Conservation (phyloP, 345 rosid genomes). For the Sonneratia alba region DNA sequence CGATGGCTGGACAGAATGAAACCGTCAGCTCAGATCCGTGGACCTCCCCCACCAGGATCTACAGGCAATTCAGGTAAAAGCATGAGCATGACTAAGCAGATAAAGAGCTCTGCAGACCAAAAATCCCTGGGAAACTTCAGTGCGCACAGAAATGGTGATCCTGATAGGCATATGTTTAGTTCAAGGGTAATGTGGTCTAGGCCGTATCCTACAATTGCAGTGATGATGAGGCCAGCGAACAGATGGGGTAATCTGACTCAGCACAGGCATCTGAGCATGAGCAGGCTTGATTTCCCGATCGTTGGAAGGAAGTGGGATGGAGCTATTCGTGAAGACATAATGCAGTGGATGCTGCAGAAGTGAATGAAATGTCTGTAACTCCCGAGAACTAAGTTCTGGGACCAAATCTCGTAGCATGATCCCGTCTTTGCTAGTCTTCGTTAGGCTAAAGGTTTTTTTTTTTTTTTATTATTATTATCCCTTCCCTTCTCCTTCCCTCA, state of each 20-base stretch:
- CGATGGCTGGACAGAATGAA: conserved; percentile 77
- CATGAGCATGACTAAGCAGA: conserved; percentile 33
- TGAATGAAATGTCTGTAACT: neutral
- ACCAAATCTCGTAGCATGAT: neutral
- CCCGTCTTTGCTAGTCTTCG: neutral
- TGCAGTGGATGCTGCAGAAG: conserved; percentile 49
- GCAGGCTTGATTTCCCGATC: conserved; percentile 17
- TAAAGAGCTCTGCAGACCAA: conserved; percentile 21
- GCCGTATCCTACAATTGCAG: conserved; percentile 47
- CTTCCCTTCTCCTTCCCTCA: no score
- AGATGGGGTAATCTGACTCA: conserved; percentile 44
- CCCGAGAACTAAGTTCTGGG: neutral
- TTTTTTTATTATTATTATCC: no score
- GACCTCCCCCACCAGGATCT: conserved; percentile 17
- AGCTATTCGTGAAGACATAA: conserved; percentile 58
- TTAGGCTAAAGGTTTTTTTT: neutral
- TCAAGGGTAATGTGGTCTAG: conserved; percentile 36
- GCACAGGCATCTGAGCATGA: conserved; percentile 37
- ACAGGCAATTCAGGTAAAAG: conserved; percentile 18
- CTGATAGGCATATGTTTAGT: conserved; percentile 44
- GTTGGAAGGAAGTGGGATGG: conserved; percentile 25
- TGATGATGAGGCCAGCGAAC: conserved; percentile 52
- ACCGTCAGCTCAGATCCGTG: conserved; percentile 85
- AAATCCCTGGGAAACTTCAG: conserved; percentile 31
- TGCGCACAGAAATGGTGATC: conserved; percentile 33